A percentile compares a stretch with the other conserved stretches of the same genome.
Conservation (phyloP, 1,284 basidiomycete species). For the Golubevia pallescens region DNA sequence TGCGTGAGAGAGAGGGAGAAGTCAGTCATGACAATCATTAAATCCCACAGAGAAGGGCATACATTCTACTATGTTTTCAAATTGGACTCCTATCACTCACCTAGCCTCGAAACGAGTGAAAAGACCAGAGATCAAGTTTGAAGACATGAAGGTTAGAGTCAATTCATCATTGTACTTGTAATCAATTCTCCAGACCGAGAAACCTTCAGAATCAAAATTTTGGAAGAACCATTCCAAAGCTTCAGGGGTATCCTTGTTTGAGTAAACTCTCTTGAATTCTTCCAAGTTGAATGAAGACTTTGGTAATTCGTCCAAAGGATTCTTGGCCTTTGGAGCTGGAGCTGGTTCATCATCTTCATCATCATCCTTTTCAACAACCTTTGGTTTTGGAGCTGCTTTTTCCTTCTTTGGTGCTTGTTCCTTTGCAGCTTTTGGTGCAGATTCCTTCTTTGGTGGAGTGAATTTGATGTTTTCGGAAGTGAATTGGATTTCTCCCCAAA, state of each 20-base stretch:
- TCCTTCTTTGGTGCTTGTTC: slow-evolving; percentile 69
- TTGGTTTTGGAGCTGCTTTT: slow-evolving; percentile 68
- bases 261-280: slow-evolving; percentile 97
- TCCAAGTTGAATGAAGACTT: slow-evolving; percentile 93
- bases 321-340: slow-evolving; percentile 79
- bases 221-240: slow-evolving; percentile 52
- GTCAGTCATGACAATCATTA: no score
- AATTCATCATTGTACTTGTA: slow-evolving; percentile 98
- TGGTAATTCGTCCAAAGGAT: slow-evolving; percentile 89
- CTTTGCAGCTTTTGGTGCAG: slow-evolving; percentile 68
- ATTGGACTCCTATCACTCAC: background rate
- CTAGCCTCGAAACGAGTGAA: slow-evolving; percentile 88
- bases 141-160: slow-evolving; percentile 88
- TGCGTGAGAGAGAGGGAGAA: background rate
- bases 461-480: slow-evolving; percentile 77
- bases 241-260: slow-evolving; percentile 85
- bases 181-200: slow-evolving; percentile 88
- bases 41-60: no score
- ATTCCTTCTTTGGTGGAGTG: slow-evolving; percentile 76
- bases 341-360: slow-evolving; percentile 70
- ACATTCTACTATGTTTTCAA: background rate
- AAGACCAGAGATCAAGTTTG: slow-evolving; percentile 82
- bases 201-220: slow-evolving; percentile 88
- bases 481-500: slow-evolving; percentile 70
- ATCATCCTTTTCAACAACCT: slow-evolving; percentile 71